Conservation (phyloP, 129 eudicot species). For the Kitagawia praeruptora region DNA sequence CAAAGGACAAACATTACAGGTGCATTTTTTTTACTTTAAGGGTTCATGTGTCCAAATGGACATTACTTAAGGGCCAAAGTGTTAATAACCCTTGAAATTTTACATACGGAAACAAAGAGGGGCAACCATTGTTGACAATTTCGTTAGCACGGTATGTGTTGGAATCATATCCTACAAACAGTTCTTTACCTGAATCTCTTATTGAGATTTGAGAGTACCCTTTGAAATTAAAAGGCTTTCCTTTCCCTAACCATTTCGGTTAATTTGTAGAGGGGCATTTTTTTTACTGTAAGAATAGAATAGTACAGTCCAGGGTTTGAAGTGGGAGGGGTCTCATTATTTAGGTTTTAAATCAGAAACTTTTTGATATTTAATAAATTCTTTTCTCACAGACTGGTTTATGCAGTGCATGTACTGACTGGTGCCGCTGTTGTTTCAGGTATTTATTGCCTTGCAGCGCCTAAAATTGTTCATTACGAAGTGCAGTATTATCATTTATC, state of each 20-base stretch:
- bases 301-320: background rate
- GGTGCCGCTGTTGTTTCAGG: conserved; percentile 2
- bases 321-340: background rate
- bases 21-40: too few relatives aligned
- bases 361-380: background rate
- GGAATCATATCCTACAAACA: background rate
- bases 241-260: background rate
- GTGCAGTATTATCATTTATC: background rate
- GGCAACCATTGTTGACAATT: background rate
- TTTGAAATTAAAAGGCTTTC: background rate
- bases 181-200: background rate
- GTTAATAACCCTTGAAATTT: too few relatives aligned
- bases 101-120: background rate
- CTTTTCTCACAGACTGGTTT: background rate
- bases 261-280: background rate
- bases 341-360: background rate
- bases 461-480: background rate
- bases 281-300: background rate
- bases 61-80: too few relatives aligned
- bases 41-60: too few relatives aligned
- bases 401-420: background rate
- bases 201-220: background rate
- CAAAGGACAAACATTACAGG: too few relatives aligned
- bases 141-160: background rate
- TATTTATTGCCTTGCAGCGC: background rate